Conservation (phyloP, 2,329 filamentous ascomycete genomes). For the Malbranchea zuffiana region DNA sequence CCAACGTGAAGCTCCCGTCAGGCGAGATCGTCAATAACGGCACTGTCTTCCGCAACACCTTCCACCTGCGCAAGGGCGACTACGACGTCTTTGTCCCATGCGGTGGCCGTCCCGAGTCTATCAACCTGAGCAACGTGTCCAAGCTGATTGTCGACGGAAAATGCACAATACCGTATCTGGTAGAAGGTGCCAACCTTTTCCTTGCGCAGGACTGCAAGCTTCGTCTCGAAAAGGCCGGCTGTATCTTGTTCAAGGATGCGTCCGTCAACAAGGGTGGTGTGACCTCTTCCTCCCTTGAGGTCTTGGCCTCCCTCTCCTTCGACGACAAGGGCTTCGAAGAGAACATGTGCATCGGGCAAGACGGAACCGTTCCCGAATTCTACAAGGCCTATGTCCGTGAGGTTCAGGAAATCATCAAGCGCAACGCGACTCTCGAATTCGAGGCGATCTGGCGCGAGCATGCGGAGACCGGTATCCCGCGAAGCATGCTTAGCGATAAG, state of each 20-base stretch:
- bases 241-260: constrained; percentile 92
- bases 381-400: constrained; percentile 87
- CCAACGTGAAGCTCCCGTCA: constrained; percentile 71
- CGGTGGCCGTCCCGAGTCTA: constrained; percentile 90
- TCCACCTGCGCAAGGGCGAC: constrained; percentile 71
- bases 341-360: constrained; percentile 81
- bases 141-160: constrained; percentile 88
- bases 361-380: constrained; percentile 73
- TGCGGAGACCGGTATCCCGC: constrained; percentile 63
- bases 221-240: constrained; percentile 86
- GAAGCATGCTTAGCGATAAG: constrained; percentile 83
- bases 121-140: constrained; percentile 77
- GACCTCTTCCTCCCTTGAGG: constrained; percentile 91
- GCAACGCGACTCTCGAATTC: constrained; percentile 88
- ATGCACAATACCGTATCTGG: constrained; percentile 78
- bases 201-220: constrained; percentile 98
- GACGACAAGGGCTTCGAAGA: constrained; percentile 78
- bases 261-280: constrained; percentile 98
- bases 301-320: constrained; percentile 87
- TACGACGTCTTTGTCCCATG: constrained; percentile 89
- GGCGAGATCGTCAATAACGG: constrained; percentile 85
- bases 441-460: constrained; percentile 97
- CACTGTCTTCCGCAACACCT: constrained; percentile 93
- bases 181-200: constrained; percentile 96
- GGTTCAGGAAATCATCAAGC: constrained; percentile 81